Evolutionary conservation across 2,329 filamentous ascomycete genomes (phyloP).

Genomic region (Claviceps spartinae): DNA sequence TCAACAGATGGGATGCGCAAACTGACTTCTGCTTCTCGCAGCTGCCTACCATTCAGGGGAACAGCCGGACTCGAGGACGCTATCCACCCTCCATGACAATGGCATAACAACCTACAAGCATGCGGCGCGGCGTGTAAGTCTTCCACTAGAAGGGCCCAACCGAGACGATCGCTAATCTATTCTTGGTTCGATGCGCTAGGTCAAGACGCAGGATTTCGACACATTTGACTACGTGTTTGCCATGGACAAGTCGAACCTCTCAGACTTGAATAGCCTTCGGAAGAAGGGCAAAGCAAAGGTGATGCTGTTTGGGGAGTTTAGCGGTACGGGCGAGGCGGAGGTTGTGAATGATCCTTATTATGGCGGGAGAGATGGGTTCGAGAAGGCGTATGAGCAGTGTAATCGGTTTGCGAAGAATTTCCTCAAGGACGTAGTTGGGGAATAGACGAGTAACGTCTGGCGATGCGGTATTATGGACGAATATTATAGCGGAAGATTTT

Average conservation of each 20-base stretch:
- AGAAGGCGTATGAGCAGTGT: constrained; percentile 75
- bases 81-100: constrained; percentile 60
- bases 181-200: constrained; percentile 18
- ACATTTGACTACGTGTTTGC: constrained; percentile 87
- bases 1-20: neutral
- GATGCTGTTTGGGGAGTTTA: constrained; percentile 74
- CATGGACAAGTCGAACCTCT: constrained; percentile 79
- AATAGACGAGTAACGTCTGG: constrained; percentile 4
- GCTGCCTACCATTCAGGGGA: constrained; percentile 73
- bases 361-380: constrained; percentile 69
- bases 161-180: neutral
- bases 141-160: neutral
- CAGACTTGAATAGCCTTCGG: constrained; percentile 50
- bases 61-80: constrained; percentile 67
- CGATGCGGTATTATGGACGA: neutral
- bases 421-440: constrained; percentile 38
- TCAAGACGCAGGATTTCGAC: constrained; percentile 57
- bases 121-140: constrained; percentile 55
- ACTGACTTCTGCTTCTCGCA: constrained; percentile 12
- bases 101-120: constrained; percentile 69
- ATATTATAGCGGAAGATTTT: too few relatives aligned
- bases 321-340: constrained; percentile 51
- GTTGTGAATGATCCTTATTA: constrained; percentile 86
- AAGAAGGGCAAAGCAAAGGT: constrained; percentile 50
- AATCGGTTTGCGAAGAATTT: constrained; percentile 65